These are phyloP conservation scores for Cryptosporidium canis DNA, from an alignment of 169 alveolate genomes.

Conservation along the genomic window DNA sequence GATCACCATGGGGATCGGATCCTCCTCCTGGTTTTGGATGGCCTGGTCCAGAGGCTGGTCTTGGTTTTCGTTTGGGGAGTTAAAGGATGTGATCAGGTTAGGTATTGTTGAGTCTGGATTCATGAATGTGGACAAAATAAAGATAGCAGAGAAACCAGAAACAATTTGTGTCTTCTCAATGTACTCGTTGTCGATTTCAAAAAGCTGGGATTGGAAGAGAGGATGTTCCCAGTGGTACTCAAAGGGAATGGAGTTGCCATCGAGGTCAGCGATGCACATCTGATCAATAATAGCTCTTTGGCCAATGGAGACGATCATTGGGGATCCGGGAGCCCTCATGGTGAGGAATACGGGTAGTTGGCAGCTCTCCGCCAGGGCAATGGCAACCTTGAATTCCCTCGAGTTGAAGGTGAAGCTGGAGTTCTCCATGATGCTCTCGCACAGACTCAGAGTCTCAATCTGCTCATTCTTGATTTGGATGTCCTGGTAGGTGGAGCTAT, in stretches of 20 bases:
- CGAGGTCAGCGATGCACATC: conserved; percentile 17
- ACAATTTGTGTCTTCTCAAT: conserved; percentile 42
- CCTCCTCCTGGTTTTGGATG: neutral
- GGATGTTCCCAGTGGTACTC: conserved; percentile 55
- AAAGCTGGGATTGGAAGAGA: conserved; percentile 23
- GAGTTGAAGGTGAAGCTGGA: conserved; percentile 46
- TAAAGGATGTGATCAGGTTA: neutral
- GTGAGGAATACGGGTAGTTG: conserved; percentile 62
- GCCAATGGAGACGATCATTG: conserved; percentile 58
- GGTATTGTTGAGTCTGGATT: neutral
- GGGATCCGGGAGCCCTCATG: conserved; percentile 58
- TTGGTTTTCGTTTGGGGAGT: neutral
- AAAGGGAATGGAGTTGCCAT: conserved; percentile 1
- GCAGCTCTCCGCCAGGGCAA: conserved; percentile 67
- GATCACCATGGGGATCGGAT: neutral
- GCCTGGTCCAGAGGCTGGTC: neutral
- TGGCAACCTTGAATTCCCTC: conserved; percentile 58
- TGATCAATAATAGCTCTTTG: conserved; percentile 71
- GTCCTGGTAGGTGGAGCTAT: conserved; percentile 55
- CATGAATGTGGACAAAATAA: conserved; percentile 5
- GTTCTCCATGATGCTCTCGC: conserved; percentile 16
- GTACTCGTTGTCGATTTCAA: conserved; percentile 10
- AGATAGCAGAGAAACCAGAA: conserved; percentile 65
- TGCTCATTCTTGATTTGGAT: conserved; percentile 57
- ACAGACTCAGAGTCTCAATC: conserved; percentile 39